Conservation (phyloP, 2,329 filamentous ascomycete species). For the Helotiales sp. region DNA sequence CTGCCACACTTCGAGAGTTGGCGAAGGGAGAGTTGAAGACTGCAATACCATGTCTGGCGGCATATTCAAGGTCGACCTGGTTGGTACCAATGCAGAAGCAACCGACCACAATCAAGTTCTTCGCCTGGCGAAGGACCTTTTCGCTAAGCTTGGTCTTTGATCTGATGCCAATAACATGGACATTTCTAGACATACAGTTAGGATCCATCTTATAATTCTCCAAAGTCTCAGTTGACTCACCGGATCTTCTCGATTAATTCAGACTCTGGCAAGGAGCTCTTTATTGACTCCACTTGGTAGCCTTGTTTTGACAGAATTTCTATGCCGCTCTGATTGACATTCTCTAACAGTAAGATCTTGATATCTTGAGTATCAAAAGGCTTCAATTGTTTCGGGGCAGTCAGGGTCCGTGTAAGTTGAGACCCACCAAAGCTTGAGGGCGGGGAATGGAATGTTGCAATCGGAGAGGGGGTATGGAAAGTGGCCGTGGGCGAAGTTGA, state of each 20-base stretch:
- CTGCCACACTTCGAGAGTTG: slow-evolving; percentile 95
- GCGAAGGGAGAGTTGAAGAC: slow-evolving; percentile 99
- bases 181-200: slow-evolving; percentile 62
- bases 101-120: slow-evolving; percentile 92
- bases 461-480: slow-evolving; percentile 69
- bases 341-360: slow-evolving; percentile 94
- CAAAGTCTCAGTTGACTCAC: slow-evolving; percentile 53
- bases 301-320: slow-evolving; percentile 84
- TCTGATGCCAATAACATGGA: slow-evolving; percentile 96
- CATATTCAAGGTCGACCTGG: slow-evolving; percentile 86
- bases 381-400: slow-evolving; percentile 77
- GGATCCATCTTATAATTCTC: not conserved
- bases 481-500: slow-evolving; percentile 76
- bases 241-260: slow-evolving; percentile 96
- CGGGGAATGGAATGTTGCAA: slow-evolving; percentile 74
- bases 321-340: slow-evolving; percentile 89
- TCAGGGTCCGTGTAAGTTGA: slow-evolving; percentile 49
- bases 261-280: slow-evolving; percentile 87
- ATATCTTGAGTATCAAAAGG: slow-evolving; percentile 96
- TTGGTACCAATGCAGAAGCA: slow-evolving; percentile 99
- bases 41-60: slow-evolving; percentile 84
- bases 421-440: slow-evolving; percentile 63
- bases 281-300: slow-evolving; percentile 93
- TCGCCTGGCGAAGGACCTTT: slow-evolving; percentile 83
- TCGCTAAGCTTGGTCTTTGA: slow-evolving; percentile 96